phyloP scores from a whole-genome alignment of 2,329 filamentous ascomycete genomes.

The Beauveria sp. region DNA sequence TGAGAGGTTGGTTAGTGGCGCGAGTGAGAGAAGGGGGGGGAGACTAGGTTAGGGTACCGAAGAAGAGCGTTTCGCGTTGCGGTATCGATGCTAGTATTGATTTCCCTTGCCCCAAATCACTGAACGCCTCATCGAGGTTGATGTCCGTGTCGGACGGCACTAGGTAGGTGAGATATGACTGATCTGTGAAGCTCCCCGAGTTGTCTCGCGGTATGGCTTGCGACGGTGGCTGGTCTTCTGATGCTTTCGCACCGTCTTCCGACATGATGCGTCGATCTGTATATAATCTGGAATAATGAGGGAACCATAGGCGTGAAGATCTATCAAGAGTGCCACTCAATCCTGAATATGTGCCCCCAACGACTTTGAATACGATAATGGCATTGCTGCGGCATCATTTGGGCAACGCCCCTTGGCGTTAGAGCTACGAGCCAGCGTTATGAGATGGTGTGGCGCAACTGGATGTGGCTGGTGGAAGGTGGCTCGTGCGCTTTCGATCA shows the following conservation, averaged over 20 bases:
- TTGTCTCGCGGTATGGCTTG: conserved; percentile 8
- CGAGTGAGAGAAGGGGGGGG: conserved; percentile 28
- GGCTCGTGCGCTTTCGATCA: neutral
- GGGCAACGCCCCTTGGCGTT: neutral
- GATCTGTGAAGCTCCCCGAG: conserved; percentile 41
- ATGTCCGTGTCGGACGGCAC: conserved; percentile 50
- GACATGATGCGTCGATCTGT: conserved; percentile 4
- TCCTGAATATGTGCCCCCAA: neutral
- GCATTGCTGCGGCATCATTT: neutral
- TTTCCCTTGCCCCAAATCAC: conserved; percentile 33
- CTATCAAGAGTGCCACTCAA: neutral
- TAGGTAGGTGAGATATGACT: conserved; percentile 53
- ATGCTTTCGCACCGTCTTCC: neutral
- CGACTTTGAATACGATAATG: neutral
- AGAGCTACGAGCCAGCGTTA: neutral
- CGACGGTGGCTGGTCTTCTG: neutral
- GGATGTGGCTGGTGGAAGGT: conserved; percentile 6
- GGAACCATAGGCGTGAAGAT: neutral
- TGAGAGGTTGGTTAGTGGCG: conserved; percentile 32
- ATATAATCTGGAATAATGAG: neutral
- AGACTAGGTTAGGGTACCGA: conserved; percentile 46
- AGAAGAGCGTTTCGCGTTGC: conserved; percentile 59
- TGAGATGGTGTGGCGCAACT: neutral
- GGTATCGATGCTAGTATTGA: conserved; percentile 50
- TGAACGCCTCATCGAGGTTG: conserved; percentile 44